A percentile compares a stretch with the other conserved stretches of the same genome.
Evolutionary conservation across 2,329 filamentous ascomycete species (phyloP).

Genomic region (Thelonectria blattea): DNA sequence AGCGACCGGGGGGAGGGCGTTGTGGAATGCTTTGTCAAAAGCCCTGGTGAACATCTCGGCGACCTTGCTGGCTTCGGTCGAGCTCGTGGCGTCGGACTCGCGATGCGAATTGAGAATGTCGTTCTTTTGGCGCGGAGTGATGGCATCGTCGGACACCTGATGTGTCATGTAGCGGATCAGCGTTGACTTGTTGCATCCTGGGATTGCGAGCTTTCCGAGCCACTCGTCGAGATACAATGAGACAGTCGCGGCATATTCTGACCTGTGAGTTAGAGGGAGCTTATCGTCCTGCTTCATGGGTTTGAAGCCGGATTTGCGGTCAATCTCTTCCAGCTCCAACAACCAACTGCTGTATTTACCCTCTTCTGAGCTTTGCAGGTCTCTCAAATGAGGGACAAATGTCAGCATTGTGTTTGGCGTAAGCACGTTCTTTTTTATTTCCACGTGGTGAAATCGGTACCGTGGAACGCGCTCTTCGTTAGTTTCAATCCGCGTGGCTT

Average conservation of each 20-base stretch:
- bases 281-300: constrained; percentile 60
- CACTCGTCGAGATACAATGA: constrained; percentile 61
- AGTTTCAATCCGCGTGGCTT: constrained; percentile 55
- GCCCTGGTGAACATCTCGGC: constrained; percentile 61
- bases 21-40: constrained; percentile 61
- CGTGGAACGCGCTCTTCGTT: constrained; percentile 59
- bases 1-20: constrained; percentile 33
- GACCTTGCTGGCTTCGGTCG: constrained; percentile 48
- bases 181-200: constrained; percentile 58
- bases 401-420: constrained; percentile 66
- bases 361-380: constrained; percentile 63
- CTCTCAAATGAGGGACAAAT: constrained; percentile 64
- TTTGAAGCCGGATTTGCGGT: constrained; percentile 63
- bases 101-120: constrained; percentile 57
- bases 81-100: constrained; percentile 46
- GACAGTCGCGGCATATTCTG: constrained; percentile 59
- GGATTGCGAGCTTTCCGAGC: constrained; percentile 56
- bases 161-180: constrained; percentile 61
- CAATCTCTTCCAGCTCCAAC: constrained; percentile 62
- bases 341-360: constrained; percentile 62
- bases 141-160: constrained; percentile 53
- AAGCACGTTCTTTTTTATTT: constrained; percentile 64
- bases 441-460: constrained; percentile 65
- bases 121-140: constrained; percentile 61
- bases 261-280: constrained; percentile 53